phyloP scores from a whole-genome alignment of 441 rosid species.

The Lepidium campestre region DNA sequence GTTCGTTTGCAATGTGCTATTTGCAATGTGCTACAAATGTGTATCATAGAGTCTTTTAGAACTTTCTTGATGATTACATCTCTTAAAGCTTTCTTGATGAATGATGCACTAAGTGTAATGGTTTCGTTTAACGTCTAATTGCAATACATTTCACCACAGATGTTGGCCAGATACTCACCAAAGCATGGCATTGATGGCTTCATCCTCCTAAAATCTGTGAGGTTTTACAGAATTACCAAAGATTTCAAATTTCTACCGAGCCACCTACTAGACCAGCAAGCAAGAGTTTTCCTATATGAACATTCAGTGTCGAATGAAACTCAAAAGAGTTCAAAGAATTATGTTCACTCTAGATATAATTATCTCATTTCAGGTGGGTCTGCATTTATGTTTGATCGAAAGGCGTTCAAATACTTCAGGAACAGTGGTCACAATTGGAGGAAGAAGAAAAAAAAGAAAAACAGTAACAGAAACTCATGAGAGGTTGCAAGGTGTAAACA shows the following conservation, averaged over 20 bases:
- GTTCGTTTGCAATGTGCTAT: slow-evolving; percentile 74
- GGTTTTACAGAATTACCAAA: slow-evolving; percentile 60
- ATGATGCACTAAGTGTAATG: neutral
- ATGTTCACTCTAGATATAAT: neutral
- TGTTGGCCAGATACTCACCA: slow-evolving; percentile 64
- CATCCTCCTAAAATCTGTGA: slow-evolving; percentile 95
- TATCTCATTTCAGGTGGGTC: slow-evolving; percentile 73
- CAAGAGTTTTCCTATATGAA: slow-evolving; percentile 26
- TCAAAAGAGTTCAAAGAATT: neutral
- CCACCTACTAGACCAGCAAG: slow-evolving; percentile 69
- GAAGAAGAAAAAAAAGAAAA: slow-evolving; percentile 93
- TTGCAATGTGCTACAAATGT: slow-evolving; percentile 4
- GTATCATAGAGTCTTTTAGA: neutral
- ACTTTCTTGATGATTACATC: neutral
- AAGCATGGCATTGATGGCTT: slow-evolving; percentile 88
- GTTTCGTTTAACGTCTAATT: neutral
- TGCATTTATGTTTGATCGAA: slow-evolving; percentile 86
- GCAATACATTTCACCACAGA: slow-evolving; percentile 39
- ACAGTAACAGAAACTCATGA: slow-evolving; percentile 97
- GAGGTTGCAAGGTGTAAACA: slow-evolving; percentile 74
- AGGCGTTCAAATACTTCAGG: slow-evolving; percentile 87
- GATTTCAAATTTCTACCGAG: slow-evolving; percentile 66
- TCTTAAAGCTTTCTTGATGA: neutral
- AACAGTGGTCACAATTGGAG: slow-evolving; percentile 99
- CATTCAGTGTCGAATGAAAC: neutral